These are phyloP conservation scores for Earliella scabrosa DNA, from an alignment of 1,284 basidiomycete genomes.

Conservation along the genomic window DNA sequence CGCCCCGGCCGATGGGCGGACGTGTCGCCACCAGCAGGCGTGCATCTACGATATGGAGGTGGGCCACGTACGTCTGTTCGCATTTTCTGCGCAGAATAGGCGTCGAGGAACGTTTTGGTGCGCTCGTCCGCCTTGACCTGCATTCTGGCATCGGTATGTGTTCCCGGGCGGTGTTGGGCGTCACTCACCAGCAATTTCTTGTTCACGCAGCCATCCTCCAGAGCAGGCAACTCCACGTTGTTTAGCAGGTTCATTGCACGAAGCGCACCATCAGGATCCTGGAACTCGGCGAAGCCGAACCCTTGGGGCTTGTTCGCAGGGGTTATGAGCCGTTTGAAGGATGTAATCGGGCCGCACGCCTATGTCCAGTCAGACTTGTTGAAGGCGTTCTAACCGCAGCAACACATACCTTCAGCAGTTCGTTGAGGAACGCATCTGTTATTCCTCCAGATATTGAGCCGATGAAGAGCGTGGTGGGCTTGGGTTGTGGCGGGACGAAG, in stretches of 20 bases:
- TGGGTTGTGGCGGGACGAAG: constrained; percentile 63
- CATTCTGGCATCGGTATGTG: no score
- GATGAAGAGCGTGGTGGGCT: constrained; percentile 79
- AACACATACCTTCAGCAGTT: constrained; percentile 73
- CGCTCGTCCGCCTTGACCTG: constrained; percentile 96
- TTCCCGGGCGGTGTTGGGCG: no score
- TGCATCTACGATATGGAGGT: constrained; percentile 9
- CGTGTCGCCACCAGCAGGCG: constrained; percentile 2
- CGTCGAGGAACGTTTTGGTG: constrained; percentile 84
- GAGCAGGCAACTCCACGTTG: constrained; percentile 83
- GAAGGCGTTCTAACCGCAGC: neutral
- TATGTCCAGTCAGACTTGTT: constrained; percentile 33
- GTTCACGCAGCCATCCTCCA: constrained; percentile 82
- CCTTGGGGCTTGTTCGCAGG: constrained; percentile 92
- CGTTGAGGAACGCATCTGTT: constrained; percentile 78
- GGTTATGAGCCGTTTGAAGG: constrained; percentile 89
- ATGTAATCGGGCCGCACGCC: constrained; percentile 88
- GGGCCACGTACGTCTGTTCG: constrained; percentile 69
- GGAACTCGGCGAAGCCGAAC: constrained; percentile 93
- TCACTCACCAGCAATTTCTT: constrained; percentile 84
- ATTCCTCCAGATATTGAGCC: constrained; percentile 96
- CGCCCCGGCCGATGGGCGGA: neutral
- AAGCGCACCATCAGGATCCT: constrained; percentile 87
- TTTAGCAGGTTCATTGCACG: constrained; percentile 84
- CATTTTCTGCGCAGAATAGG: constrained; percentile 81